A percentile compares a stretch with the other conserved stretches of the same genome.
Conservation (phyloP, 768 basidiomycete genomes). For the Collybia mongolica region DNA sequence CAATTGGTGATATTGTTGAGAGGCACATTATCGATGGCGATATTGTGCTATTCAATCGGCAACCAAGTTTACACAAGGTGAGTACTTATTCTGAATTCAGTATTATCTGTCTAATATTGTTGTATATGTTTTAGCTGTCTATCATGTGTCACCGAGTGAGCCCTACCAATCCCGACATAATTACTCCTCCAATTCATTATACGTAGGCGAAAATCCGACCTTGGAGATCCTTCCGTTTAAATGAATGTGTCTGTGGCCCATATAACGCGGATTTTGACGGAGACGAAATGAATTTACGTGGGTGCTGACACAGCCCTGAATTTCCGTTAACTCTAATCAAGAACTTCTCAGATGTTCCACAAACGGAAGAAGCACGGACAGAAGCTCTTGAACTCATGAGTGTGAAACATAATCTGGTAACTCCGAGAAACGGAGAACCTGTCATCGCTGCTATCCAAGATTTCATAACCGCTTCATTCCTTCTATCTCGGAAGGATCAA, state of each 20-base stretch:
- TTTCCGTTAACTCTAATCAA: constrained; percentile 3
- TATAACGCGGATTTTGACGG: constrained; percentile 99
- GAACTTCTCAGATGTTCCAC: constrained; percentile 78
- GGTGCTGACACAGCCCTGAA: constrained; percentile 22
- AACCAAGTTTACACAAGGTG: constrained; percentile 96
- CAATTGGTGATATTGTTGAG: constrained; percentile 91
- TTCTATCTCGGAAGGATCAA: constrained; percentile 88
- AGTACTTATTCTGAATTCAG: neutral
- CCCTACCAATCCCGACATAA: neutral
- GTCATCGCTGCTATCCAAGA: constrained; percentile 99
- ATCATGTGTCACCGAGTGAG: constrained; percentile 97
- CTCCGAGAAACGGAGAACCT: constrained; percentile 96
- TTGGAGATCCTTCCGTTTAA: constrained; percentile 95
- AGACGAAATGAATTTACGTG: constrained; percentile 99
- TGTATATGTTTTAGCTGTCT: constrained; percentile 63
- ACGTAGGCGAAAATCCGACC: constrained; percentile 83
- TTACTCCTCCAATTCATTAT: neutral
- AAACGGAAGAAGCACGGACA: constrained; percentile 97
- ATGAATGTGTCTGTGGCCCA: constrained; percentile 98
- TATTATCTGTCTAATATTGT: constrained; percentile 4
- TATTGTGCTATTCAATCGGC: constrained; percentile 96
- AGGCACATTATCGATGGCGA: constrained; percentile 94
- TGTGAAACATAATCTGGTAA: constrained; percentile 95
- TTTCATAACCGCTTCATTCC: constrained; percentile 98
- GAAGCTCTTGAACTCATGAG: constrained; percentile 98